Base-by-base conservation (phyloP, 2,329 filamentous ascomycete genomes). In the Botrytis byssoidea region DNA sequence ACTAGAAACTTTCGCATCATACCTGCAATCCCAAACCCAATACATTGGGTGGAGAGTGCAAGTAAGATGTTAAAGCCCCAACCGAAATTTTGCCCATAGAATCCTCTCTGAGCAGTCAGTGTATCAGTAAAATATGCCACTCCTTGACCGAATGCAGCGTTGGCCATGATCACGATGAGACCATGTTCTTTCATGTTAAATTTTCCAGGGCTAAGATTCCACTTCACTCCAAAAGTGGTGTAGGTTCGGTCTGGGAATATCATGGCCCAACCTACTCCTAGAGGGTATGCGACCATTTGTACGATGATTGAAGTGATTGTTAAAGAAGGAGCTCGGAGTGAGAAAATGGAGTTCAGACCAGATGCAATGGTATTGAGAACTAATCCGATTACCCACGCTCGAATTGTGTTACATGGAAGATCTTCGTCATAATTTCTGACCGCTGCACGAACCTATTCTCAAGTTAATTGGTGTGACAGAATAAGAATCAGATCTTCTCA, bases 161-260 rank as follows among this genome's bases (percentile, higher is more conserved):
- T 79, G 14, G 78, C 78, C 78, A 91, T 91, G 76, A 91, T 88
- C 29, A 90, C 88, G 73, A 92, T 91, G 74, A 92, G 86, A 60
- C 88, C 83, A 79, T 92, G 90, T 79, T 92, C 90, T 81, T 92
- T 92, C 80, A 91, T 85, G 78, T 91, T 92, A 82, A 92, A 92
- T 1, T 90, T 71, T 71, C 90, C 89, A 0, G 90, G 89, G 70
- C 91, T 92, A 29, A 91, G 82, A 40, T 75, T 74, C 64, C 59
- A 74, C 48, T 71, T 59, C 32, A 69, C 25, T n/a, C 72, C 74
- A n/a, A 90, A 87, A 0, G 85, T 86, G 7, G 40, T 73, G 16
- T 48, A 67, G 29, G 32, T 48, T 29, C 71, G 59, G 7, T 73
- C 40, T 29, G 71, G 73, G 25, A 73, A 44, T 77, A 84, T 72